Conservation (phyloP, 108 stramenopile species). For the Mediolabrus comicus region DNA sequence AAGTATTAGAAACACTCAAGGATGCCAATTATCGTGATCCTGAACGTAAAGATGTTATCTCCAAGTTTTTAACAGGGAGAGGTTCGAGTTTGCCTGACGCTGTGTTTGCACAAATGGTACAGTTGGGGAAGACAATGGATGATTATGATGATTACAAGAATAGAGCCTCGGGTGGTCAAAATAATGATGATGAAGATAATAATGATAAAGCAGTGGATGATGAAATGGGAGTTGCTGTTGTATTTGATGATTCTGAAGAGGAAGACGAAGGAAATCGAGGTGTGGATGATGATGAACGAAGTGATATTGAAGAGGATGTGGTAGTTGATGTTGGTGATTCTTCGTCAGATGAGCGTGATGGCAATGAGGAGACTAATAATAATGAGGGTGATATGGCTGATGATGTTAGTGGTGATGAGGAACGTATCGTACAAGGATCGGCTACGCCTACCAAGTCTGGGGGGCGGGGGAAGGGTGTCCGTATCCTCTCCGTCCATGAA, state of each 20-base stretch:
- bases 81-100: conserved; percentile 58
- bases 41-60: conserved; percentile 72
- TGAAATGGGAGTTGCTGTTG: conserved; percentile 97
- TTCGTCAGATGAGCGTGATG: conserved; percentile 81
- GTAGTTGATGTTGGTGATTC: conserved; percentile 72
- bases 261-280: conserved; percentile 55
- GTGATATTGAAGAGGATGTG: conserved; percentile 80
- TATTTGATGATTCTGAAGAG: conserved; percentile 95
- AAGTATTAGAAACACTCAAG: conserved; percentile 84
- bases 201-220: conserved; percentile 68
- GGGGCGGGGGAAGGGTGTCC: conserved; percentile 29
- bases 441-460: conserved; percentile 8
- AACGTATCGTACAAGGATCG: conserved; percentile 19
- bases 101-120: conserved; percentile 77
- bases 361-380: conserved; percentile 52
- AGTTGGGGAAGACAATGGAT: conserved; percentile 84
- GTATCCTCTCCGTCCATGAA: conserved; percentile 88
- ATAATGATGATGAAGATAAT: conserved; percentile 43
- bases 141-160: conserved; percentile 70
- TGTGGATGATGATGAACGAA: conserved; percentile 68
- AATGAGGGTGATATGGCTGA: conserved; percentile 36
- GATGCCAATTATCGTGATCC: conserved; percentile 79
- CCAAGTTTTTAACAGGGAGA: conserved; percentile 76
- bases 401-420: conserved; percentile 51
- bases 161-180: conserved; percentile 7